Evolutionary conservation across 2,329 filamentous ascomycete species (phyloP), one percentile per base, ranked within the genome.

Genomic region (Lecanosticta acicola): DNA sequence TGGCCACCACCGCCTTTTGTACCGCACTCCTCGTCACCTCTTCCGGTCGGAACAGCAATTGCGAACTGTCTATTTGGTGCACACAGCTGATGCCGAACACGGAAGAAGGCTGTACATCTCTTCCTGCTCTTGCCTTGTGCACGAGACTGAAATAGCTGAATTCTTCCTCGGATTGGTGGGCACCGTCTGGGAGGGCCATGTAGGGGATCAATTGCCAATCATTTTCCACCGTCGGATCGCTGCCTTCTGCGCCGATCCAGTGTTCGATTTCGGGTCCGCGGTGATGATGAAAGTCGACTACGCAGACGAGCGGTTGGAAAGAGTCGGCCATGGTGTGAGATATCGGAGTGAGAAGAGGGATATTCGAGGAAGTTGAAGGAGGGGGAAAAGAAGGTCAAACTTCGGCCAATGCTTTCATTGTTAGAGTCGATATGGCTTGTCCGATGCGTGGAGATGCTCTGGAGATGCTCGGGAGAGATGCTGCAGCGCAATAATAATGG

Each of bases 21-120:
- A 98, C 93, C 1, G 93, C 96, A 49, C 88, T 95, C 51, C 93
- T 79, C n/a, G 93, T 98, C 41, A 98, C 93, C 47, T 97, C 91
- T 41, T 85, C 74, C 0, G 89, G 85, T 20, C 87, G 80, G 62
- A 87, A 81, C 55, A 88, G 77, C 52, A 98, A 75, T 59, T 83
- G 75, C 11, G 81, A 80, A 13, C 89, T 79, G 62, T 94, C 87
- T 61, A 98, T 78, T 70, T 97, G 93, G 49, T 91, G 80, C 13
- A 91, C 95, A 67, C 93, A 98, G 14, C 89, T 86, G 63, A 98
- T 96, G 51, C 93, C 93, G 64, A 98, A 98, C 17, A 98, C 21
- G 81, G 80, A 56, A 11, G 54, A 53, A 69, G 75, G 53, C 43
- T 54, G 52, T 3, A 54, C 53, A 26, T 58, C 54, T 29, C 47